Evolutionary conservation across 257 asterid genomes (phyloP), one percentile per base, ranked within the genome.

Genomic region (Plantago elongata): DNA sequence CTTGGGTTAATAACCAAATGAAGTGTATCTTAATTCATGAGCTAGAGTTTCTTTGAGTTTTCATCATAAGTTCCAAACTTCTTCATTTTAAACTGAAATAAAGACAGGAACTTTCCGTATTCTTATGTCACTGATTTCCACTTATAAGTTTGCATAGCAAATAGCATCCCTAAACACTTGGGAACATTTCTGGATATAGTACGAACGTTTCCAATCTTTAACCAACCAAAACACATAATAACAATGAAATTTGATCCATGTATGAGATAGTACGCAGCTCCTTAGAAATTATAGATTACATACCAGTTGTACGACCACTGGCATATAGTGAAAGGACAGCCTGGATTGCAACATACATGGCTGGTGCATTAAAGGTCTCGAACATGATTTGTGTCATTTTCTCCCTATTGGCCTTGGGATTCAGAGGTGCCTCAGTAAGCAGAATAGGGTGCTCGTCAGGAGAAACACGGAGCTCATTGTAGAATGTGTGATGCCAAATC

Each of bases 351-450:
- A 77, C 79, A 48, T 77, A 74, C 83, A 77, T 77, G 18, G 83
- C 77, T 0, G 83, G 83, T 42, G 68, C 79, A 16, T 74, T 70
- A 66, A 77, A 77, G 29, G 83, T 77, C 62, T 77, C 79, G n/a
- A 77, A 74, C 83, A 77, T 77, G 57, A 77, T 77, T 54, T 77
- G 77, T 52, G 83, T 78, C 83, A 78, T 78, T 48, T 78, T 78
- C 73, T 78, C 83, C 61, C 79, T 74, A 58, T 78, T 78, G 0
- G 79, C 83, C 68, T 74, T 78, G 5, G 79, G 79, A 57, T 74
- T 78, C 45, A 78, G 77, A 29, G 83, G 83, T 17, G 75, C 77
- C 47, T 78, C 79, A 0, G 83, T 78, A 38, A 78, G 79, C 54
- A 78, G 71, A 43, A 78, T 76, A 6, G 83, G 77, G 50, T 78